Evolutionary conservation across 2,329 filamentous ascomycete species (phyloP), one percentile per base, ranked within the genome.

Genomic region (Fusarium concolor): DNA sequence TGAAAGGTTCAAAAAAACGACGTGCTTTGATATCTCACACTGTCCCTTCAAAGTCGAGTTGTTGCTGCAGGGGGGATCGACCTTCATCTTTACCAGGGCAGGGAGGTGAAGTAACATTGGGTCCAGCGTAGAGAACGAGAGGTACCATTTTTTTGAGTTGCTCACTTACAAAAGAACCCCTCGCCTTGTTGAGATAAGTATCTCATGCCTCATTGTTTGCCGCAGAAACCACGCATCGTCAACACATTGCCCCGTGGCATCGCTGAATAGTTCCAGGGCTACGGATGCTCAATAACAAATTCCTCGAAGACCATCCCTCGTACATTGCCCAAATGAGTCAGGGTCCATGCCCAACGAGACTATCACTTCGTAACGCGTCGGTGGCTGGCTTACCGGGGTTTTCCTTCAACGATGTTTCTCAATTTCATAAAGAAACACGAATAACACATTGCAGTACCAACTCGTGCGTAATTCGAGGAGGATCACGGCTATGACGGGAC

Each of bases 401-500:
- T 49, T 51, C 49, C 43, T 65, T 65, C 26, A 14, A 49, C 46
- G 14, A 42, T 39, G 50, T 44, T 46, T 52, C 41, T 55, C 47
- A 49, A 38, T 22, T 42, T 41, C 42, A 37, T 29, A 37, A 24
- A 39, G 53, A 46, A 60, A 60, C 46, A 51, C 60, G 47, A 65
- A 54, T 35, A 44, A 43, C 24, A 64, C 53, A 60, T 67, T 65
- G 17, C 49, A 68, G 49, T 61, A 65, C 64, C 58, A 37, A 51
- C 52, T 45, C 47, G 43, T 62, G 47, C 52, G 42, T 43, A 65
- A 20, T 44, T 63, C 28, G 22, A 44, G 33, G 38, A 49, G 52
- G 38, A 68, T 42, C 47, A 65, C 65, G 65, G 65, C 65, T 68
- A 68, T 53, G 42, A 68, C 65, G 65, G 65, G 65, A 67, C 65